A percentile compares a stretch with the other conserved stretches of the same genome.
Conservation (phyloP, 23 red algal species). For the Gracilaria gracilis region DNA sequence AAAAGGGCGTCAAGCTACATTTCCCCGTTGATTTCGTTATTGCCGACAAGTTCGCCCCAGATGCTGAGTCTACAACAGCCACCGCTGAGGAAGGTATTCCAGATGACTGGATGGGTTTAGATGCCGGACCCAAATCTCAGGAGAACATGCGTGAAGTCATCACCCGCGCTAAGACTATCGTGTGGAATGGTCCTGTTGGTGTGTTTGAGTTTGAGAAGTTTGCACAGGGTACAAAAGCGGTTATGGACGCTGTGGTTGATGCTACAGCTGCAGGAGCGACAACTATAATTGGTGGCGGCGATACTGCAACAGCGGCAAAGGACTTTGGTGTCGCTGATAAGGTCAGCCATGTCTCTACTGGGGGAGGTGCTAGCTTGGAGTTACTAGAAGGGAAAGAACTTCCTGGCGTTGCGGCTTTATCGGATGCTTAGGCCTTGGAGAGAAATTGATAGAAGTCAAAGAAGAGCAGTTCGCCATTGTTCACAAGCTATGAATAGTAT, state of each 20-base stretch:
- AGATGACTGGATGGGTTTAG: conserved; percentile 89
- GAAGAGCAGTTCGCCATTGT: neutral
- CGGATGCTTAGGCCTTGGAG: conserved; percentile 37
- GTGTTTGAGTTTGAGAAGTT: conserved; percentile 97
- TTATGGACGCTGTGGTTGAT: conserved; percentile 86
- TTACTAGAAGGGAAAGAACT: conserved; percentile 94
- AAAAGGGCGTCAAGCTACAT: conserved; percentile 89
- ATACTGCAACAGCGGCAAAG: conserved; percentile 95
- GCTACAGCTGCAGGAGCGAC: conserved; percentile 64
- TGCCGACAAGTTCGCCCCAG: conserved; percentile 84
- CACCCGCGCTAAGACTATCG: conserved; percentile 76
- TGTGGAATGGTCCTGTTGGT: conserved; percentile 96
- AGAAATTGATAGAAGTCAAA: neutral
- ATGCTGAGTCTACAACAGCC: conserved; percentile 59
- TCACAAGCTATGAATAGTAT: neutral
- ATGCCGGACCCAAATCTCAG: conserved; percentile 82
- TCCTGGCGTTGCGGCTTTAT: conserved; percentile 84
- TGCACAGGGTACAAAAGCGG: conserved; percentile 73
- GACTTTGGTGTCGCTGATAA: conserved; percentile 84
- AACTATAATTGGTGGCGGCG: conserved; percentile 94
- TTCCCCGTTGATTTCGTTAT: conserved; percentile 92
- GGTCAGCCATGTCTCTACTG: conserved; percentile 89
- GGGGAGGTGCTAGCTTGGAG: conserved; percentile 92
- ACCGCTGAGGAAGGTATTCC: conserved; percentile 82
- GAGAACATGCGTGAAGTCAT: conserved; percentile 75